These are phyloP conservation scores for Eucalyptus tenuipes DNA, from an alignment of 345 rosid species.

Conservation along the genomic window DNA sequence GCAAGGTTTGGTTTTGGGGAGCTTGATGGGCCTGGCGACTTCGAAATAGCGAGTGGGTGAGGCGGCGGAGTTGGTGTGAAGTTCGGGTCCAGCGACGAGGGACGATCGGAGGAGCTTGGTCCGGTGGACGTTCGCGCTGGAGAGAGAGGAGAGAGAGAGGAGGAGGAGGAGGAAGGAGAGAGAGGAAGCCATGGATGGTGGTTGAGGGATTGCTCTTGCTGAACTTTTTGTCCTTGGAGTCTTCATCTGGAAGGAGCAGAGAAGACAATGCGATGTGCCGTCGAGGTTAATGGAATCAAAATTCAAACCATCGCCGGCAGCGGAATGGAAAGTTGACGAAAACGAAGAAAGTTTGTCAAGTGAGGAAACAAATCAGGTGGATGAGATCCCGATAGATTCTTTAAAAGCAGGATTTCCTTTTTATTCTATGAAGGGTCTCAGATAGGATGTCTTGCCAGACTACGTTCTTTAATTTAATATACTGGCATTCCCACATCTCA, in stretches of 20 bases:
- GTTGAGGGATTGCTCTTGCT: background rate
- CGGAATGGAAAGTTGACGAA: background rate
- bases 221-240: background rate
- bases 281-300: background rate
- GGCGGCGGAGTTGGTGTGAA: background rate
- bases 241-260: background rate
- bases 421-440: no score
- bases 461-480: no score
- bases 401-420: background rate
- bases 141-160: constrained; percentile 18
- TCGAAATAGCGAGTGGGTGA: constrained; percentile 43
- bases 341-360: background rate
- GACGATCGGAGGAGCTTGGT: constrained; percentile 17
- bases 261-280: background rate
- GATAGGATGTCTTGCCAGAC: accelerated
- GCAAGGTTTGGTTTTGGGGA: constrained; percentile 40
- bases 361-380: background rate
- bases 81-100: constrained; percentile 16
- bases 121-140: constrained; percentile 11
- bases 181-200: constrained; percentile 31
- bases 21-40: constrained; percentile 52
- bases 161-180: background rate
- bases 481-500: accelerated
- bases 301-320: background rate
- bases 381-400: background rate